A percentile compares a stretch with the other conserved stretches of the same genome.
Evolutionary conservation across 1,284 basidiomycete genomes (phyloP).

Genomic region (Apiotrichum mycotoxinovorans): DNA sequence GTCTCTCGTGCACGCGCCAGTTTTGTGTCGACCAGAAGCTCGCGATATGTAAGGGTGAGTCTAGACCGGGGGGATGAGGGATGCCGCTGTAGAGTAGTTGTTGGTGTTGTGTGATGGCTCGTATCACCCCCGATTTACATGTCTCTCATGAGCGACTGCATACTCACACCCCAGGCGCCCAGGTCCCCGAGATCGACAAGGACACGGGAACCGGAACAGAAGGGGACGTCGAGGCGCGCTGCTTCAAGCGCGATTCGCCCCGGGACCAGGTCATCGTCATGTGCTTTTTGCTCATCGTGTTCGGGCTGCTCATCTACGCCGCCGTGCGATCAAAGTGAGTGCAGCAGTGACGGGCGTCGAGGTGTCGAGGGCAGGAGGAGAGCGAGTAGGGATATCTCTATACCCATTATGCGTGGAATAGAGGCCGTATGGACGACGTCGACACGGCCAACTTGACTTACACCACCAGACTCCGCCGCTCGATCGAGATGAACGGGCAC

Average conservation of each 20-base stretch:
- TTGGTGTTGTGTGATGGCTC: not conserved
- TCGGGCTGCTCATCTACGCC: constrained; percentile 75
- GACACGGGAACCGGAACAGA: constrained; percentile 94
- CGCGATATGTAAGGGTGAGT: constrained; percentile 61
- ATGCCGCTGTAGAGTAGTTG: no score
- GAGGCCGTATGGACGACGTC: no score
- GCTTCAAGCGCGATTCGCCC: constrained; percentile 84
- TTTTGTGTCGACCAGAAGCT: constrained; percentile 94
- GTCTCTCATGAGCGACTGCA: no score
- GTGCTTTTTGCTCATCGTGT: constrained; percentile 77
- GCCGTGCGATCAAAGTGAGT: constrained; percentile 60
- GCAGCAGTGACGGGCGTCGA: no score
- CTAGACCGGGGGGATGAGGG: not conserved
- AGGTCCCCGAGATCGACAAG: constrained; percentile 77
- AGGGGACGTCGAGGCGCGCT: constrained; percentile 89
- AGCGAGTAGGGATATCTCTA: no score
- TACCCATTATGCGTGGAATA: no score
- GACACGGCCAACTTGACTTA: no score
- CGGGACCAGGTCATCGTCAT: constrained; percentile 87
- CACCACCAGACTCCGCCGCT: constrained; percentile 18
- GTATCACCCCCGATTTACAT: no score
- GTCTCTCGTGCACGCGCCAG: constrained; percentile 85
- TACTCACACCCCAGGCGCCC: constrained; percentile 60
- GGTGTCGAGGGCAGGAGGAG: no score
- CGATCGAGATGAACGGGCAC: constrained; percentile 22